Evolutionary conservation across 768 basidiomycete genomes (phyloP).

Genomic region (Multifurca ochricompacta): DNA sequence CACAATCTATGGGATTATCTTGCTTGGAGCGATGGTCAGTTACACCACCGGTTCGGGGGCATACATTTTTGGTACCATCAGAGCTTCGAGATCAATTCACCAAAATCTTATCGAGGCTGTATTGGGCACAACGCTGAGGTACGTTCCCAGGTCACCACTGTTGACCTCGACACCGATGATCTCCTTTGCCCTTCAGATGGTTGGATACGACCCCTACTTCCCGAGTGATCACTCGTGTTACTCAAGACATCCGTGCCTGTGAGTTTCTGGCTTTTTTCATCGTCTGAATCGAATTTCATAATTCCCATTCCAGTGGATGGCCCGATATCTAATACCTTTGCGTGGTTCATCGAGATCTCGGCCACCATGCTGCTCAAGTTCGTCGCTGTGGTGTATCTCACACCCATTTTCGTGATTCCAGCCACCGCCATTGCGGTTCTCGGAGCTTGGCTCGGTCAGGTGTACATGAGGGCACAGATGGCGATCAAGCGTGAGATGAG

Average conservation of each 20-base stretch:
- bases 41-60: conserved; percentile 31
- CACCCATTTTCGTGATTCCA: conserved; percentile 35
- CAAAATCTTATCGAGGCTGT: conserved; percentile 42
- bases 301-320: conserved; percentile 29
- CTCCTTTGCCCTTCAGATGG: conserved; percentile 30
- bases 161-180: not conserved
- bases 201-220: conserved; percentile 43
- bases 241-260: conserved; percentile 49
- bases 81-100: conserved; percentile 52
- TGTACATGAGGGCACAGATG: conserved; percentile 50
- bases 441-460: conserved; percentile 37
- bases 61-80: conserved; percentile 41
- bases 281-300: not conserved
- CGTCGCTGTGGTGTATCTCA: conserved; percentile 31
- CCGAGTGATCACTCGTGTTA: conserved; percentile 60
- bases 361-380: conserved; percentile 32
- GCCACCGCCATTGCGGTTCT: conserved; percentile 30
- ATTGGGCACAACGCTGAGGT: conserved; percentile 55
- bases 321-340: conserved; percentile 26
- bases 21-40: conserved; percentile 27
- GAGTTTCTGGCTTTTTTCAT: not conserved
- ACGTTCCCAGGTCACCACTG: conserved; percentile 28
- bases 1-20: conserved; percentile 33
- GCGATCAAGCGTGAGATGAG: conserved; percentile 51
- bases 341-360: conserved; percentile 27